These are phyloP conservation scores for Eutrema yunnanense DNA, from an alignment of 345 rosid species.

Conservation along the genomic window DNA sequence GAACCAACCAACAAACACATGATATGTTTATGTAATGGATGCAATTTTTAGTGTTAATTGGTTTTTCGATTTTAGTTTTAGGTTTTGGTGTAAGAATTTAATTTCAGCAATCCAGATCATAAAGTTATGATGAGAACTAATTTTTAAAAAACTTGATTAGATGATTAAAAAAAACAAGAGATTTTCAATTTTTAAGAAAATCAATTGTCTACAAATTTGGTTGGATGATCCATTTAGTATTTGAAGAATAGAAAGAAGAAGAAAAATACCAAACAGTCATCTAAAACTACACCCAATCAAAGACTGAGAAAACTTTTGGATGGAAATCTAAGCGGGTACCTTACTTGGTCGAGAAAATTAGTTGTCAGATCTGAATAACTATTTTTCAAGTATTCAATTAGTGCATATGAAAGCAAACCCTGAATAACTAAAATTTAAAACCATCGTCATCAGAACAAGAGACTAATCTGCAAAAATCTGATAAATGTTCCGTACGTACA, in stretches of 20 bases:
- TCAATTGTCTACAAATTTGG: background rate
- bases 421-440: background rate
- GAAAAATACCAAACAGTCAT: background rate
- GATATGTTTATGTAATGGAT: background rate
- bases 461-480: background rate
- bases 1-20: too few species aligned
- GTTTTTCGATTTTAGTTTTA: background rate
- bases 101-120: background rate
- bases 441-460: background rate
- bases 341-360: background rate
- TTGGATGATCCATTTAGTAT: background rate
- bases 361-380: background rate
- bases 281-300: background rate
- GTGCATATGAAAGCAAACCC: background rate
- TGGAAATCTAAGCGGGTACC: background rate
- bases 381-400: background rate
- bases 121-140: background rate
- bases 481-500: conserved; percentile 6
- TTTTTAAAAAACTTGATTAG: background rate
- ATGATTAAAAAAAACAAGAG: background rate
- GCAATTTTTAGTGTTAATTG: background rate
- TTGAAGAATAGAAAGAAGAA: background rate
- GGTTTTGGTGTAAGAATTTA: background rate
- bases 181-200: background rate
- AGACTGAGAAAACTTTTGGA: background rate